Percentiles rank a stretch among this genome's conserved stretches.
Evolutionary conservation across 257 asterid species (phyloP).

Genomic region (Solanum sitiens): DNA sequence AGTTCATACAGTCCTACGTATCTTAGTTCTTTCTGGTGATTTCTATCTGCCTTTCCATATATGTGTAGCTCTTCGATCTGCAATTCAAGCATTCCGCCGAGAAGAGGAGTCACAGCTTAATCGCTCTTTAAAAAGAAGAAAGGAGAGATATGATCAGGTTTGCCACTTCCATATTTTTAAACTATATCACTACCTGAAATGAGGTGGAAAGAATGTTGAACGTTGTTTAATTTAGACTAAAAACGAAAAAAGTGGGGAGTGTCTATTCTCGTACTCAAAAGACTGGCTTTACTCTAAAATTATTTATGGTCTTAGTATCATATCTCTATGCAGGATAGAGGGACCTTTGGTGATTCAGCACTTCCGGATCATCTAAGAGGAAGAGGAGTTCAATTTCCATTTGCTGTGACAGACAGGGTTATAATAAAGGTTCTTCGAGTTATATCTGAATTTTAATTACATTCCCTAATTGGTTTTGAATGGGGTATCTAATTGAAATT

Average conservation of each 20-base stretch:
- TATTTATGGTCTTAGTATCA: neutral
- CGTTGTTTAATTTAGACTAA: neutral
- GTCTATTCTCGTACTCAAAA: neutral
- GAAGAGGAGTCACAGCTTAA: constrained; percentile 67
- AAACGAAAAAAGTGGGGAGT: neutral
- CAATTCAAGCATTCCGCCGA: constrained; percentile 78
- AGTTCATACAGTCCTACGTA: neutral
- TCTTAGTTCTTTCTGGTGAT: neutral
- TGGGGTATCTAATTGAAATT: constrained; percentile 16
- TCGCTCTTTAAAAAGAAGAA: constrained; percentile 51
- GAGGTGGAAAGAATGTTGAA: neutral
- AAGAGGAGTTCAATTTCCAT: constrained; percentile 90
- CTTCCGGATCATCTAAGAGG: constrained; percentile 45
- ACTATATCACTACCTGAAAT: neutral
- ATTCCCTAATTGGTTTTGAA: constrained; percentile 5
- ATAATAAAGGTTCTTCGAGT: constrained; percentile 57
- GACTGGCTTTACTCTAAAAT: neutral
- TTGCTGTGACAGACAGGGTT: constrained; percentile 74
- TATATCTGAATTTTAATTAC: constrained; percentile 3
- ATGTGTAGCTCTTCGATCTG: constrained; percentile 70
- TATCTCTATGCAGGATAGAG: constrained; percentile 52
- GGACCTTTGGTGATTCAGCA: constrained; percentile 39
- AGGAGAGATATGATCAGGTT: constrained; percentile 72
- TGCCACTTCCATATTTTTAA: neutral
- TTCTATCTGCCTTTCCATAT: neutral